Conservation (phyloP, 2,329 filamentous ascomycete species). For the Beauveria rudraprayagi region DNA sequence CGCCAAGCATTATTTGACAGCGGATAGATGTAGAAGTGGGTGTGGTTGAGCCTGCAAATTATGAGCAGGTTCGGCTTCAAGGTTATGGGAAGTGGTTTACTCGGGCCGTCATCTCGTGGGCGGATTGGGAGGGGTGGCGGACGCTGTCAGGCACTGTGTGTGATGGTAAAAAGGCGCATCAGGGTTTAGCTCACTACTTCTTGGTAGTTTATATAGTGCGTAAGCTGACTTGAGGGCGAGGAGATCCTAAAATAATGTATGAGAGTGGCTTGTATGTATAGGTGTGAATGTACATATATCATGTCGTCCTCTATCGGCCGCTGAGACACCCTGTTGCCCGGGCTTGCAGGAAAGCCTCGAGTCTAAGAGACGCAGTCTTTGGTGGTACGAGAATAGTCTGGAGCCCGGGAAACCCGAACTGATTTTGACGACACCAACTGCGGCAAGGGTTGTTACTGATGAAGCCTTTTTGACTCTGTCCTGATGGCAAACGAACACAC, state of each 20-base stretch:
- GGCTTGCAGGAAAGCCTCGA: neutral
- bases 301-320: neutral
- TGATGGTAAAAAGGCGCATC: constrained; percentile 27
- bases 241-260: too few relatives aligned
- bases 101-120: neutral
- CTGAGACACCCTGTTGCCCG: constrained; percentile 17
- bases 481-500: constrained; percentile 14
- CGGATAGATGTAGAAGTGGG: too few relatives aligned
- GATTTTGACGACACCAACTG: neutral
- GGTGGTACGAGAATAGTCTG: neutral
- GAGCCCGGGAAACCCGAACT: neutral
- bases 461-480: neutral
- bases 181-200: constrained; percentile 21
- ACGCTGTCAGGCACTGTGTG: constrained; percentile 28
- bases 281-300: too few relatives aligned
- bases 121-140: constrained; percentile 28
- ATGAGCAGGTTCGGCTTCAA: neutral
- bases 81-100: neutral
- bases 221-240: constrained; percentile 33
- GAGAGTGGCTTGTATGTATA: too few relatives aligned
- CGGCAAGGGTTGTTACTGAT: neutral
- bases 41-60: too few relatives aligned
- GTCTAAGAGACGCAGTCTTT: too few relatives aligned
- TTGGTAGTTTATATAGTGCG: constrained; percentile 32
- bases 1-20: too few relatives aligned